These are phyloP conservation scores for Chamaecrista fasciculata DNA, from an alignment of 306 rosid species.

Conservation along the genomic window DNA sequence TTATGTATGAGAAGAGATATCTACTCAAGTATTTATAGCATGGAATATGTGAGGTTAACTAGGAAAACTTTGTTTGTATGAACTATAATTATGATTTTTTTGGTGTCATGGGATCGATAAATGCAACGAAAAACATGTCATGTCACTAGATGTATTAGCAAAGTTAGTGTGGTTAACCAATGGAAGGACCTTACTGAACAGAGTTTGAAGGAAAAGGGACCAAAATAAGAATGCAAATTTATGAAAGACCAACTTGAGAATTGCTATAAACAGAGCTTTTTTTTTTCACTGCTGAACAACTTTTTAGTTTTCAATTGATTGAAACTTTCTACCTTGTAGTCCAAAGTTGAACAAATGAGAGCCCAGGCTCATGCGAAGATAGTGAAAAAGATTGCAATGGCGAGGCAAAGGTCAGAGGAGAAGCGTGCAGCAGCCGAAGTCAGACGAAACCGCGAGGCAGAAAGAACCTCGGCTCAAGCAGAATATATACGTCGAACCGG, in stretches of 20 bases:
- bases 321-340: slow-evolving; percentile 31
- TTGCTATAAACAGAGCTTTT: too few species aligned
- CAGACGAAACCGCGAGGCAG: slow-evolving; percentile 49
- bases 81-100: not conserved
- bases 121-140: not conserved
- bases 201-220: not conserved
- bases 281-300: not conserved
- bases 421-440: slow-evolving; percentile 56
- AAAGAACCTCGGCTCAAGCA: slow-evolving; percentile 50
- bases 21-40: slow-evolving; percentile 3
- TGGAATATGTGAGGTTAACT: not conserved
- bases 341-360: slow-evolving; percentile 62
- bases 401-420: slow-evolving; percentile 64
- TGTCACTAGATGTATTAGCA: not conserved
- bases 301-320: not conserved
- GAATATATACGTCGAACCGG: slow-evolving; percentile 66
- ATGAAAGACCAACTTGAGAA: not conserved
- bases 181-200: not conserved
- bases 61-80: not conserved
- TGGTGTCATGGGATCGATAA: not conserved
- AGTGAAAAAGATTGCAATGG: slow-evolving; percentile 54
- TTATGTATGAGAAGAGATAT: not conserved
- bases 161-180: not conserved
- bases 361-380: slow-evolving; percentile 65
- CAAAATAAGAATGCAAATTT: not conserved